phyloP scores from a whole-genome alignment of 2,329 filamentous ascomycete species.

The Cyphellophora europaea region DNA sequence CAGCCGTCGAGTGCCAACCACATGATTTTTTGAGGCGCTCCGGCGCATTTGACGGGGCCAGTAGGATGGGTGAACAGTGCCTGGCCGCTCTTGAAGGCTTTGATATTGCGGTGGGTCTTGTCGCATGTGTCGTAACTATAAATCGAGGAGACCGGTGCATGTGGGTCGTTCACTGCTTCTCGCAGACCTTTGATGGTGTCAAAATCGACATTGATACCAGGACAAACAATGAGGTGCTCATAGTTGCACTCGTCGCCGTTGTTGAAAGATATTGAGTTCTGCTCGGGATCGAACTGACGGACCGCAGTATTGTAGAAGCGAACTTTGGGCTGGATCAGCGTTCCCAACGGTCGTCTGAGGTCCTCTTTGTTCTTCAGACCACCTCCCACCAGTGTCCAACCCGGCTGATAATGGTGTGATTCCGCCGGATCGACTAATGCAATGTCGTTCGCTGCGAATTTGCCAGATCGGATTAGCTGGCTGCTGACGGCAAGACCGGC shows the following conservation, averaged over 20 bases:
- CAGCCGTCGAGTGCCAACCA: too few species aligned
- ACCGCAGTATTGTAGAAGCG: conserved; percentile 50
- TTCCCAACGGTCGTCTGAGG: conserved; percentile 40
- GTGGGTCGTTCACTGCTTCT: conserved; percentile 42
- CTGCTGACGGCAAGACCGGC: too few species aligned
- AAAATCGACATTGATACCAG: conserved; percentile 46
- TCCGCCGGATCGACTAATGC: conserved; percentile 54
- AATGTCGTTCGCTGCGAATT: too few species aligned
- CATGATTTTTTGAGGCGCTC: too few species aligned
- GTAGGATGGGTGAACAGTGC: too few species aligned
- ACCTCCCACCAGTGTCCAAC: conserved; percentile 60
- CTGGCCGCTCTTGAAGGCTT: too few species aligned
- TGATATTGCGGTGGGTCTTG: too few species aligned
- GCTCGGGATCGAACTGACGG: conserved; percentile 41
- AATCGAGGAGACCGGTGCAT: conserved; percentile 45
- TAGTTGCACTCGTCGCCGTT: conserved; percentile 51
- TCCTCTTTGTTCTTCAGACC: conserved; percentile 56
- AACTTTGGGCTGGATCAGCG: conserved; percentile 50
- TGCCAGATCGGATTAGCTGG: too few species aligned
- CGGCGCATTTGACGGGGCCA: too few species aligned
- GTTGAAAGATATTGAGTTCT: conserved; percentile 47
- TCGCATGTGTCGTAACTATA: conserved; percentile 48
- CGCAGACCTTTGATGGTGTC: conserved; percentile 45
- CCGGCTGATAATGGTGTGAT: conserved; percentile 60
- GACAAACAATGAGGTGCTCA: conserved; percentile 55